Conservation (phyloP, 352 stramenopile genomes). For the Blastocystis sp. region DNA sequence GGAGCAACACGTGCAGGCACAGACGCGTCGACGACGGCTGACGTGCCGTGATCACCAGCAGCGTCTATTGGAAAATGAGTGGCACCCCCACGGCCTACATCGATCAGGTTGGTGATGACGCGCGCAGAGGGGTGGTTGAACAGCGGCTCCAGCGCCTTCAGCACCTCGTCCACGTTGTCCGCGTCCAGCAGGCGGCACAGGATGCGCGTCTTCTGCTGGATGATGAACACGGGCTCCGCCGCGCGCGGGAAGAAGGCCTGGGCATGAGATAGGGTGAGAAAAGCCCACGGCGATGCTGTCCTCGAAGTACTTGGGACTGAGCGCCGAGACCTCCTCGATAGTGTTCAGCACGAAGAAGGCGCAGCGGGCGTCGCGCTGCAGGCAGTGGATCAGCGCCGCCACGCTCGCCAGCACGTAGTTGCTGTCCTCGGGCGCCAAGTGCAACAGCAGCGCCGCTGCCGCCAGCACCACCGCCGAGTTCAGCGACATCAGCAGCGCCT, state of each 20-base stretch:
- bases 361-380: conserved; percentile 8
- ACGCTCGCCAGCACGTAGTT: background rate
- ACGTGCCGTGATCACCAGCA: conserved; percentile 79
- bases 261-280: conserved; percentile 79
- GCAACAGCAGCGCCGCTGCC: conserved; percentile 49
- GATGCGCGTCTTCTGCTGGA: conserved; percentile 83
- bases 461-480: conserved; percentile 81
- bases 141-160: conserved; percentile 82
- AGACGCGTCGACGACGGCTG: conserved; percentile 78
- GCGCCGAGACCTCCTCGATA: conserved; percentile 75
- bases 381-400: background rate
- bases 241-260: conserved; percentile 83
- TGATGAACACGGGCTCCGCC: conserved; percentile 79
- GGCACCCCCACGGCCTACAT: conserved; percentile 75
- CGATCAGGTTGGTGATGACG: conserved; percentile 23
- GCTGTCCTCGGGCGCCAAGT: conserved; percentile 9
- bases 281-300: conserved; percentile 79
- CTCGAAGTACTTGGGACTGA: conserved; percentile 82
- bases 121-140: conserved; percentile 75
- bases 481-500: conserved; percentile 80
- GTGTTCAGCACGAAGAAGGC: conserved; percentile 25
- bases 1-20: conserved; percentile 73
- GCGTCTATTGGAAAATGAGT: conserved; percentile 80
- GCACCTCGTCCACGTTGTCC: conserved; percentile 81
- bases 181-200: conserved; percentile 79